phyloP scores from a whole-genome alignment of 768 basidiomycete genomes.

The Lactifluus echinatus region DNA sequence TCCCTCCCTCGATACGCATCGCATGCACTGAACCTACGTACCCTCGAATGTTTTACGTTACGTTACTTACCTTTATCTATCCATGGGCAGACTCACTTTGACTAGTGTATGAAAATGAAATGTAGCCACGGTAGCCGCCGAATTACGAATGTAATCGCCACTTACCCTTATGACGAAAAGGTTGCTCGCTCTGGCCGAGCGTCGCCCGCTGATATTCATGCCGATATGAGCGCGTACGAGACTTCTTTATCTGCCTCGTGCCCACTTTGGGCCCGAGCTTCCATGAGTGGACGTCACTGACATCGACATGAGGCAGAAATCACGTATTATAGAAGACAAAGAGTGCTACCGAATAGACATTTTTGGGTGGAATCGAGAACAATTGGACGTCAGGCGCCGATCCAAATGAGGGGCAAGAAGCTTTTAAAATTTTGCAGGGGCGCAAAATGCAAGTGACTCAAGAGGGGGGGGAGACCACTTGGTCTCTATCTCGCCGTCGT shows the following conservation, averaged over 20 bases:
- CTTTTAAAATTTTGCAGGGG: conserved; percentile 5
- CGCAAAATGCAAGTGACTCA: not conserved
- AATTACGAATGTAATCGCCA: conserved; percentile 11
- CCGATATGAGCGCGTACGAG: conserved; percentile 18
- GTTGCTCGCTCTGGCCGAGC: not conserved
- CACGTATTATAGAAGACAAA: conserved; percentile 15
- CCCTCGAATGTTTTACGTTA: not conserved
- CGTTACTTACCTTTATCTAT: conserved; percentile 16
- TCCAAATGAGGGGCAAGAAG: conserved; percentile 3
- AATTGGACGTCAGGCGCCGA: conserved; percentile 4
- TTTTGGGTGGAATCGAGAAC: conserved; percentile 14
- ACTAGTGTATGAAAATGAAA: conserved; percentile 2
- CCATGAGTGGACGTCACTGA: conserved; percentile 9
- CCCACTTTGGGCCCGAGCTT: conserved; percentile 9
- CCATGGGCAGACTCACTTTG: not conserved
- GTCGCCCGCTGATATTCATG: conserved; percentile 14
- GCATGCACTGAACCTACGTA: conserved; percentile 10
- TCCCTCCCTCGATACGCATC: not conserved
- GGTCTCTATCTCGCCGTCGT: no score
- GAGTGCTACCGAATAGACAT: conserved; percentile 6
- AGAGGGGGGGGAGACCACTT: no score
- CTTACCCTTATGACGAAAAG: conserved; percentile 12
- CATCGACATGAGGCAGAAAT: conserved; percentile 3
- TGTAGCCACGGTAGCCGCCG: conserved; percentile 13
- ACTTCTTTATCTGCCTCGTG: conserved; percentile 15